Evolutionary conservation across 805 yeast species (phyloP).

Genomic region (Saturnispora sanitii): DNA sequence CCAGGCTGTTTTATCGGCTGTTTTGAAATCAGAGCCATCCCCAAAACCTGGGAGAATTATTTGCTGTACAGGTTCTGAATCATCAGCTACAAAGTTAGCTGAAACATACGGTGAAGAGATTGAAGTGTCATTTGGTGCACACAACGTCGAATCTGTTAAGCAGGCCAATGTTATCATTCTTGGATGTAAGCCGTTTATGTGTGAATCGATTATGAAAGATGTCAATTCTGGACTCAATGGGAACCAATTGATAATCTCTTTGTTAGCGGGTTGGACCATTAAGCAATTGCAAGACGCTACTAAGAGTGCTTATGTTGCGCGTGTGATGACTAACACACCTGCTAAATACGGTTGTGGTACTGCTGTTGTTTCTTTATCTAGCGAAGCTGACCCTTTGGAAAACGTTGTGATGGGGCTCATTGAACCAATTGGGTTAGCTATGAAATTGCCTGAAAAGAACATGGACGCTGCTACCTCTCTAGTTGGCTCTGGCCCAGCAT

Average conservation of each 20-base stretch:
- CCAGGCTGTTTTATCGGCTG: slow-evolving; percentile 79
- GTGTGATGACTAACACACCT: slow-evolving; percentile 98
- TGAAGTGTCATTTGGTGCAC: slow-evolving; percentile 38
- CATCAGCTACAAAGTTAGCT: slow-evolving; percentile 40
- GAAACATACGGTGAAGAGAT: slow-evolving; percentile 43
- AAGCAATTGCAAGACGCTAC: slow-evolving; percentile 40
- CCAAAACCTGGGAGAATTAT: slow-evolving; percentile 63
- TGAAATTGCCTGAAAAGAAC: slow-evolving; percentile 73
- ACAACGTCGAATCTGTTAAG: slow-evolving; percentile 49
- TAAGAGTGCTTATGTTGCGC: slow-evolving; percentile 53
- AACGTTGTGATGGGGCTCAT: slow-evolving; percentile 44
- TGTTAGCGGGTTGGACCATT: slow-evolving; percentile 90
- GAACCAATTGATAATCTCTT: slow-evolving; percentile 45
- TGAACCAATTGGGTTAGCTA: slow-evolving; percentile 56
- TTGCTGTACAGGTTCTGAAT: slow-evolving; percentile 61
- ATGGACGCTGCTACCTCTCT: slow-evolving; percentile 95
- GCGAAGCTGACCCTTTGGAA: slow-evolving; percentile 34
- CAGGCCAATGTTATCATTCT: slow-evolving; percentile 63
- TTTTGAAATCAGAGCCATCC: slow-evolving; percentile 39
- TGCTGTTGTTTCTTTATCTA: slow-evolving; percentile 79
- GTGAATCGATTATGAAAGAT: slow-evolving; percentile 44
- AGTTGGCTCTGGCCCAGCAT: slow-evolving; percentile 96
- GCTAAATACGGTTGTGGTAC: slow-evolving; percentile 88
- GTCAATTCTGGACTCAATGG: slow-evolving; percentile 36
- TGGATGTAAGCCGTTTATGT: slow-evolving; percentile 85